Conservation (phyloP, 176 grass and related monocot genomes). For the Oryza punctata region DNA sequence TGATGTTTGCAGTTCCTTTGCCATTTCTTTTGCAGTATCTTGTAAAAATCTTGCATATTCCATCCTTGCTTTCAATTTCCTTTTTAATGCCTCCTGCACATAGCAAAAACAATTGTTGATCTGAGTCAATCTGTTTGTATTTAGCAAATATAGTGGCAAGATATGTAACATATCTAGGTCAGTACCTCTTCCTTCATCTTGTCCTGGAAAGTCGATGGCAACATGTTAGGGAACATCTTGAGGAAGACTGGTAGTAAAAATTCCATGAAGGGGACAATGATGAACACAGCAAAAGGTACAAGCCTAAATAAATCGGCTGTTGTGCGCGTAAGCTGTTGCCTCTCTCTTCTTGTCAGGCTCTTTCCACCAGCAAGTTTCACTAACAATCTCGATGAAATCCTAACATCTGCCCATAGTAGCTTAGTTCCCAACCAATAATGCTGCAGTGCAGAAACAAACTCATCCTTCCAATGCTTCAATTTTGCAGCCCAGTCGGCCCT, state of each 20-base stretch:
- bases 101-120: conserved; percentile 25
- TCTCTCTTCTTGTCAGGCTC: conserved; percentile 79
- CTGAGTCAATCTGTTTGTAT: neutral
- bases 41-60: conserved; percentile 96
- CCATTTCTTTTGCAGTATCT: conserved; percentile 93
- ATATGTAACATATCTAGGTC: neutral
- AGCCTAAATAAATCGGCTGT: conserved; percentile 90
- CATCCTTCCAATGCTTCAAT: conserved; percentile 91
- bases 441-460: conserved; percentile 79
- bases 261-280: conserved; percentile 96
- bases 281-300: conserved; percentile 91
- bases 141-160: conserved; percentile 11
- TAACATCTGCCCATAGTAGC: conserved; percentile 76
- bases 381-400: conserved; percentile 90
- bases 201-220: conserved; percentile 94
- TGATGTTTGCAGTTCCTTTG: conserved; percentile 81
- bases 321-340: conserved; percentile 86
- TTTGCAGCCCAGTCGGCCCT: conserved; percentile 85
- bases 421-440: conserved; percentile 93
- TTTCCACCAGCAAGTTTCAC: conserved; percentile 91
- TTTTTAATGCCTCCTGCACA: conserved; percentile 80
- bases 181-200: conserved; percentile 94
- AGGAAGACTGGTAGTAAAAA: conserved; percentile 90
- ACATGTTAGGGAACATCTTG: conserved; percentile 92
- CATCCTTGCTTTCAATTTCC: conserved; percentile 88